Evolutionary conservation across 2,329 filamentous ascomycete species (phyloP).

Genomic region (Aspergillus persii): DNA sequence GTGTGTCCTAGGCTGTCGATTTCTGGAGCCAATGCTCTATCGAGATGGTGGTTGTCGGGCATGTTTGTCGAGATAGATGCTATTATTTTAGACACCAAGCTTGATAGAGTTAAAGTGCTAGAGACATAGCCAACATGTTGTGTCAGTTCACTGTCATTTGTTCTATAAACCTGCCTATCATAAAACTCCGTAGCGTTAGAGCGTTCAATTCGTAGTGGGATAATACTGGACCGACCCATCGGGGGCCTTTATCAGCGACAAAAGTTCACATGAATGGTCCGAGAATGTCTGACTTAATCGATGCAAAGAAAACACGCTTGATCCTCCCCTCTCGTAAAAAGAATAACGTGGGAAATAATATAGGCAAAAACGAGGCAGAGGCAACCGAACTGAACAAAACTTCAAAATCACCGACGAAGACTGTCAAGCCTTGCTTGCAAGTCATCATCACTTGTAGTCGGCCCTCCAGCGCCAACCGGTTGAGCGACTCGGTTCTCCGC

Average conservation of each 20-base stretch:
- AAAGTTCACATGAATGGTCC: not conserved
- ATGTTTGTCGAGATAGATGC: too few species aligned
- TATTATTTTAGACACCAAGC: too few species aligned
- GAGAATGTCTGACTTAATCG: not conserved
- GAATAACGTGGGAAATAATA: not conserved
- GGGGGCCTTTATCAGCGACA: too few species aligned
- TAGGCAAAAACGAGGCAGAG: not conserved
- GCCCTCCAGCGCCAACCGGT: conserved; percentile 62
- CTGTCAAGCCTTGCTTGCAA: conserved; percentile 91
- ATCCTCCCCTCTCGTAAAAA: not conserved
- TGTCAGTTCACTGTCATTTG: too few species aligned
- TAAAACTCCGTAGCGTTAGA: not conserved
- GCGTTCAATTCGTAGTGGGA: not conserved
- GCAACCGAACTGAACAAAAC: not conserved
- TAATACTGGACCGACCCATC: not conserved
- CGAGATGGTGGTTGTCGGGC: too few species aligned
- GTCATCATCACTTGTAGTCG: conserved; percentile 69
- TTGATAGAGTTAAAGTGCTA: too few species aligned
- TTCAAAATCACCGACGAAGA: conserved; percentile 56
- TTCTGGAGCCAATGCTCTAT: too few species aligned
- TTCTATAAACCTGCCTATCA: not conserved
- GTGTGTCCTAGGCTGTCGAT: too few species aligned
- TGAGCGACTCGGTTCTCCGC: conserved; percentile 79
- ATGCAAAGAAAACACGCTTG: conserved; percentile 1
- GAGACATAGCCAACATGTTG: too few species aligned